Evolutionary conservation across 306 rosid species (phyloP), one percentile per base, ranked within the genome.

Genomic region (Glycyrrhiza uralensis): DNA sequence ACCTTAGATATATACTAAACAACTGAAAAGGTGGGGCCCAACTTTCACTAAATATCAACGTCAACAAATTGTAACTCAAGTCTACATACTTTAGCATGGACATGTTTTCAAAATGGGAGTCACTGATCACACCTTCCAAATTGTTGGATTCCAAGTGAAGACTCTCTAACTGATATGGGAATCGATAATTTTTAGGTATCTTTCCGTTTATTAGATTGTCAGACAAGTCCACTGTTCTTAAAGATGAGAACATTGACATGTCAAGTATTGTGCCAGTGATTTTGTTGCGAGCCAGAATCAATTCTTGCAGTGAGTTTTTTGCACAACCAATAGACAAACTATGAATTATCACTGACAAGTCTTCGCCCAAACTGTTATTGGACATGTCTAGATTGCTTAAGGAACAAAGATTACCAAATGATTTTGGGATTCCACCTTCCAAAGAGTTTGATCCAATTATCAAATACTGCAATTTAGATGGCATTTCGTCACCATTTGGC

Each of bases 281-380:
- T 26, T 23, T 41, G 42, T 79, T 79, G 1, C 0, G 0, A 19
- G 20, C 0, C 4, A 73, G 35, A 8, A 5, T 0, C 2, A 73
- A 73, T 0, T 32, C 3, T 33, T 33, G 18, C 6, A 73, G 28
- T 1, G 78, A 73, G 39, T 41, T 26, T 12, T 24, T 71, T 1
- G 46, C 32, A 57, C 76, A 71, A 0, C 76, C 67, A 52, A 1
- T 2, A 71, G 45, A 71, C 29, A 71, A 41, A 35, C 57, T 51
- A 3, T 57, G 68, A 5, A 71, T 7, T 17, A 58, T 28, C 9
- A 41, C 10, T 11, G 54, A 9, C 4, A 70, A 30, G 3, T 57
- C 64, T 14, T 57, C 64, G 14, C 23, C 7, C 42, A 57, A 29
- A 1, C 4, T 66, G 44, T 66, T 66, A 17, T 7, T 15, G 20